A percentile compares a stretch with the other conserved stretches of the same genome.
Evolutionary conservation across 768 basidiomycete genomes (phyloP).

Genomic region (Lactifluus piperatus): DNA sequence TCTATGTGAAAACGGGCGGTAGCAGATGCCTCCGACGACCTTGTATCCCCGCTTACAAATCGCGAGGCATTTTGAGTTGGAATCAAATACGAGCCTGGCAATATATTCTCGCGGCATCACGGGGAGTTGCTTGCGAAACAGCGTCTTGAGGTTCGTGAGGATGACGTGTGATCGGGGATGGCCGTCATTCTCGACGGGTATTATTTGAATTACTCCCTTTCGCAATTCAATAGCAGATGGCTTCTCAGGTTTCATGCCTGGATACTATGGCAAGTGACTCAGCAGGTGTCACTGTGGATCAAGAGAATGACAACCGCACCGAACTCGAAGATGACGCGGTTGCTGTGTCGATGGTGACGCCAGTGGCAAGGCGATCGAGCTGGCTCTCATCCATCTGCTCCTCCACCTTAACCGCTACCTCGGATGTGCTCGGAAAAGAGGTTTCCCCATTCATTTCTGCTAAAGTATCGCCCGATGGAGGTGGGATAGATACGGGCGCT

Average conservation of each 20-base stretch:
- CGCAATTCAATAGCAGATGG: conserved; percentile 73
- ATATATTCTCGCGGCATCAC: conserved; percentile 99
- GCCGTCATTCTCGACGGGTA: conserved; percentile 77
- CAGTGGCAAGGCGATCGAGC: conserved; percentile 67
- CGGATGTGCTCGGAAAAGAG: conserved; percentile 41
- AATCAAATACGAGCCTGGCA: conserved; percentile 87
- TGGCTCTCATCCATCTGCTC: conserved; percentile 76
- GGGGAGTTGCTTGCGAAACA: conserved; percentile 94
- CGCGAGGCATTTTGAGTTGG: conserved; percentile 85
- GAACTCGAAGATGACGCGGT: conserved; percentile 34
- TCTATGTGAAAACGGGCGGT: conserved; percentile 89
- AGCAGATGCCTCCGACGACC: conserved; percentile 97
- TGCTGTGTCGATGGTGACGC: conserved; percentile 66
- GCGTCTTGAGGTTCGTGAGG: conserved; percentile 89
- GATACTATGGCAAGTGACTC: conserved; percentile 31
- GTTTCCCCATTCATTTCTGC: conserved; percentile 30
- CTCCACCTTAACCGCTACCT: conserved; percentile 57
- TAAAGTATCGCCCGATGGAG: conserved; percentile 33
- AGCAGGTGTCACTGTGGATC: not conserved
- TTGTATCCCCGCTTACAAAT: conserved; percentile 93
- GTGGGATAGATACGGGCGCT: conserved; percentile 37
- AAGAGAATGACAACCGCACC: conserved; percentile 30
- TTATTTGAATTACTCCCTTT: conserved; percentile 73
- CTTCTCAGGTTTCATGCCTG: conserved; percentile 57
- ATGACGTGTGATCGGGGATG: conserved; percentile 72